phyloP scores from a whole-genome alignment of 495 filamentous ascomycete genomes.

The Neurospora hispaniola region DNA sequence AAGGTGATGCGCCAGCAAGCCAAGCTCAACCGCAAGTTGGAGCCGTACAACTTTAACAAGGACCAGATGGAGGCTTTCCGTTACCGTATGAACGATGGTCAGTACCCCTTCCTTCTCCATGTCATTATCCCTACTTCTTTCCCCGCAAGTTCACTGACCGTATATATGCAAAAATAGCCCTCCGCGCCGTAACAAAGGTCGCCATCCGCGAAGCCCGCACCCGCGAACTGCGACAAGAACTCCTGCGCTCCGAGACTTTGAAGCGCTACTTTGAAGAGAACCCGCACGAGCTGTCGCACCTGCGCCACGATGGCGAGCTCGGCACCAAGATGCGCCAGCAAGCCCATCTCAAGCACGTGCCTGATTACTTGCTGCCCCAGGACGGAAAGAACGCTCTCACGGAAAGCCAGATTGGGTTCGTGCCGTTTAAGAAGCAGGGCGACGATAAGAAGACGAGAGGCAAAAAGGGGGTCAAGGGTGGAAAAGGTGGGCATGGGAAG shows the following conservation, averaged over 20 bases:
- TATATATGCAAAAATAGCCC: no score
- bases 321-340: constrained; percentile 62
- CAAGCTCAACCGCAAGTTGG: constrained; percentile 64
- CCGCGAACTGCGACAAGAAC: constrained; percentile 75
- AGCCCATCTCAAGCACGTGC: constrained; percentile 87
- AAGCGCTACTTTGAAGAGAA: constrained; percentile 97
- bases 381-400: constrained; percentile 61
- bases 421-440: constrained; percentile 58
- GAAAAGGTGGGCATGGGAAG: constrained; percentile 43
- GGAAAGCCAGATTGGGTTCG: constrained; percentile 54
- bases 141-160: no score
- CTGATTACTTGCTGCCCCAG: constrained; percentile 81
- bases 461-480: constrained; percentile 52
- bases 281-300: constrained; percentile 71
- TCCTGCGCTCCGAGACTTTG: constrained; percentile 85
- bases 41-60: constrained; percentile 92
- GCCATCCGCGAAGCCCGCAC: constrained; percentile 84
- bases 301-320: constrained; percentile 85
- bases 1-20: constrained; percentile 63
- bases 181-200: constrained; percentile 68
- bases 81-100: constrained; percentile 85
- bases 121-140: no score
- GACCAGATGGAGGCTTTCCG: constrained; percentile 82
- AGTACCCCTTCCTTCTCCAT: no score
- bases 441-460: constrained; percentile 42